Base-by-base conservation (phyloP, 192 early-diverging fungal species). In the Thamnidium elegans region DNA sequence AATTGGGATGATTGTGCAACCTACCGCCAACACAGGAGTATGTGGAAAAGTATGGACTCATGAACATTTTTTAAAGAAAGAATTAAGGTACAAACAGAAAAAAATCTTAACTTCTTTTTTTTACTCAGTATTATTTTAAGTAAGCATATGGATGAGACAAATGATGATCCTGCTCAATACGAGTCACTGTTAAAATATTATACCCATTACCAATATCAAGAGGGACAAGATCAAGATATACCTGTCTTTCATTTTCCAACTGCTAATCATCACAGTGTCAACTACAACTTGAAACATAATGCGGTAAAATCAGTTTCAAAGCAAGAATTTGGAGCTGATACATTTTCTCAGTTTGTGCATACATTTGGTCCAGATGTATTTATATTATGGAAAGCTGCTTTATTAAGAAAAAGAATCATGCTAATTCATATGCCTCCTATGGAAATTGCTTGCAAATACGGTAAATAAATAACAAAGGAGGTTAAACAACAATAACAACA, bases 41-140 rank as follows among this genome's bases (percentile, higher is more conserved):
- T 83, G 78, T 61, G 80, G 78, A 4, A 63, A 77, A 17, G 74
- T 79, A 50, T 84, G 80, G 82, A 70, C 67, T n/a, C 80, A 84
- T 48, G 50, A 65, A 1, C 60, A 61, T 7, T 83, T 79, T 55
- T 65, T 83, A 17, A 62, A 65, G 43, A 65, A 36, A 42, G 63
- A 77, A 65, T 63, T 76, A 36, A 63, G 52, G 81, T 82, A 78
- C 30, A 39, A 15, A 8, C 42, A 23, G 26, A 19, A 21, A 11
- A 26, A 51, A 21, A 20, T 14, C 21, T 39, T 39, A 6, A 39
- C 5, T 1, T 39, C 0, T 4, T 39, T 6, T 10, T 39, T 39
- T 39, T 3, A 39, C 9, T 10, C 2, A 10, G 36, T 39, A 9
- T 3, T 39, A 3, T 3, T 39, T 39, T 9, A 3, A 39, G 36